These are phyloP conservation scores for Coriaria nepalensis DNA, from an alignment of 306 rosid genomes.

Conservation along the genomic window DNA sequence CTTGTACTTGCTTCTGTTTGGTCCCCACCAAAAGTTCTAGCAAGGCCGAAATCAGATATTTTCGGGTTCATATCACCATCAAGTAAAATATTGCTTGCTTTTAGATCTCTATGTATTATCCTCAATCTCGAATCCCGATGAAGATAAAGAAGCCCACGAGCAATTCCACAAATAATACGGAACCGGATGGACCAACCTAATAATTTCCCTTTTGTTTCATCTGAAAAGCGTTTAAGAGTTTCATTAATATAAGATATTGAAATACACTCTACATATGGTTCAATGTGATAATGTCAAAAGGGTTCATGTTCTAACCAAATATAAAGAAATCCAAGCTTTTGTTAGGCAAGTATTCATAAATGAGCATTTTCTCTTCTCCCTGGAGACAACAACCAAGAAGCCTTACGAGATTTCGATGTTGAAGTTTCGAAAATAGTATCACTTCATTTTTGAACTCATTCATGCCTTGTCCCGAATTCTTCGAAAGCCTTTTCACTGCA, in stretches of 20 bases:
- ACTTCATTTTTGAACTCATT: conserved; percentile 40
- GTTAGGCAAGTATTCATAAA: conserved; percentile 25
- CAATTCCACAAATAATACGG: conserved; percentile 37
- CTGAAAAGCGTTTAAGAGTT: background rate
- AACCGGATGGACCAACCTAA: conserved; percentile 43
- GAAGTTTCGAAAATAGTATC: conserved; percentile 36
- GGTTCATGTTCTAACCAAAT: conserved; percentile 21
- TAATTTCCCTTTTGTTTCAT: conserved; percentile 4
- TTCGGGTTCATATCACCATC: conserved; percentile 26
- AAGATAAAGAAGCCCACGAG: conserved; percentile 46
- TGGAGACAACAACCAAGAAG: conserved; percentile 44
- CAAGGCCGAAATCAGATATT: conserved; percentile 56
- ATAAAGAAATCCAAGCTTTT: conserved; percentile 38
- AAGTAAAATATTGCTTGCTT: no score
- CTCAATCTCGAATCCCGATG: conserved; percentile 42
- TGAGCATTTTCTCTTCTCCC: conserved; percentile 23
- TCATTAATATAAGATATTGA: background rate
- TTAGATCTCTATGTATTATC: no score
- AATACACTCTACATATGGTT: background rate
- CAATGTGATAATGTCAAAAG: background rate
- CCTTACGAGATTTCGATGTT: conserved; percentile 45
- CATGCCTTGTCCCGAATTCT: conserved; percentile 31
- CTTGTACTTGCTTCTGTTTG: conserved; percentile 41
- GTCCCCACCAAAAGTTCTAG: conserved; percentile 36
- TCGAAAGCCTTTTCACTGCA: conserved; percentile 47